Percentiles rank a stretch among this genome's conserved stretches.
These are phyloP conservation scores for Cyberlindnera mississippiensis DNA, from an alignment of 805 yeast genomes.

Conservation along the genomic window DNA sequence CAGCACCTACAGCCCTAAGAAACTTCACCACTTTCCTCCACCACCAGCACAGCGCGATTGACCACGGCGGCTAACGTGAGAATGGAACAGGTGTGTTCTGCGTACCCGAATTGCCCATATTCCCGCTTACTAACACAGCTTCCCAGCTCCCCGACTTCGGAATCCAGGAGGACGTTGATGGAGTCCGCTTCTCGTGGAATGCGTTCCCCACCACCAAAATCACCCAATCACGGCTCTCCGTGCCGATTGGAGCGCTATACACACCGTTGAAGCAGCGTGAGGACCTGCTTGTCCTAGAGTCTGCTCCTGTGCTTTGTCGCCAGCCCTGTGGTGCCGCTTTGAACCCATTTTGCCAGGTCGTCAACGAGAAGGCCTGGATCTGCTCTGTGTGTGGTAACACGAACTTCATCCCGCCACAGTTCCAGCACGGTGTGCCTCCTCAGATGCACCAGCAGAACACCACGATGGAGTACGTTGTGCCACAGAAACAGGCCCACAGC, in stretches of 20 bases:
- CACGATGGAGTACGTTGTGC: slow-evolving; percentile 47
- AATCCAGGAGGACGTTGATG: slow-evolving; percentile 36
- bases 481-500: slow-evolving; percentile 19
- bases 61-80: neutral
- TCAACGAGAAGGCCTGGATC: slow-evolving; percentile 39
- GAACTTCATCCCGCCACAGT: slow-evolving; percentile 41
- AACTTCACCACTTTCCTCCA: no score
- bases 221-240: slow-evolving; percentile 47
- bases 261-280: slow-evolving; percentile 53
- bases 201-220: slow-evolving; percentile 50
- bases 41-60: neutral
- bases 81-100: neutral
- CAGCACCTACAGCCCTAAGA: no score
- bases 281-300: slow-evolving; percentile 34
- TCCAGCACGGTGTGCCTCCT: slow-evolving; percentile 15
- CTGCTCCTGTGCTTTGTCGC: slow-evolving; percentile 46
- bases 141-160: no score
- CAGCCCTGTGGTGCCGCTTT: slow-evolving; percentile 48
- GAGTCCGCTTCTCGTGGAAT: slow-evolving; percentile 62
- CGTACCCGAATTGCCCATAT: neutral
- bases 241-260: slow-evolving; percentile 55
- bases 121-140: neutral
- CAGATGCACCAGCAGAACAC: slow-evolving; percentile 25
- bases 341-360: slow-evolving; percentile 43
- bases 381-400: slow-evolving; percentile 54